Base-by-base conservation (phyloP, 345 rosid species). In the Geranium brycei region DNA sequence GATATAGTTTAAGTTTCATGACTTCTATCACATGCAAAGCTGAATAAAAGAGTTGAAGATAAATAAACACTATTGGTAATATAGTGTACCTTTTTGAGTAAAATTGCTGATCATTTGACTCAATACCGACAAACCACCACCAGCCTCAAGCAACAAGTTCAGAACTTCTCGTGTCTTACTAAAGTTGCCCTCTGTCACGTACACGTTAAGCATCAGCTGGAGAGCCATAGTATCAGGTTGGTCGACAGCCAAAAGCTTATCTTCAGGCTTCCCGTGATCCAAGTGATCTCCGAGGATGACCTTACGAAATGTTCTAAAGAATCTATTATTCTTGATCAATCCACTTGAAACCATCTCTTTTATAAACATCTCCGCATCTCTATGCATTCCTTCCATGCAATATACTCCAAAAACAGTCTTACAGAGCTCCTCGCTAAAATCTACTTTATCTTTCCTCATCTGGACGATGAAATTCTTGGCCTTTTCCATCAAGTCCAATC, bases 331-430 rank as follows among this genome's bases (percentile, higher is more conserved):
- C 72, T 72, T 73, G 51, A 80, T 67, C 5, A 66, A 59, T 35
- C 56, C 76, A 70, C 75, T 72, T 64, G 63, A 19, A 64, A 71
- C 62, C 77, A 87, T 82, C 75, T 82, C 85, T 70, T 74, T 73
- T 19, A 73, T 64, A 70, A 91, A 71, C 59, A 69, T 72, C 68
- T 77, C 73, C 51, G 77, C 80, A 66, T 81, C 90, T 30, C 68
- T 71, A 17, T 73, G 75, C 91, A 86, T 81, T 71, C 91, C 91
- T 66, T 80, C 81, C 72, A 78, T 71, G 74, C 90, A 85, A 65
- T 82, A 80, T 65, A 81, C 65, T 74, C 74, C 76, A 66, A 83
- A 68, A 68, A 76, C 82, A 58, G 76, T 78, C 82, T 69, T 80
- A 65, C 64, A 81, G 69, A 88, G 89, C 70, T 79, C 85, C 66